These are phyloP conservation scores for Agaricus subrufescens DNA, from an alignment of 768 basidiomycete species.

Conservation along the genomic window DNA sequence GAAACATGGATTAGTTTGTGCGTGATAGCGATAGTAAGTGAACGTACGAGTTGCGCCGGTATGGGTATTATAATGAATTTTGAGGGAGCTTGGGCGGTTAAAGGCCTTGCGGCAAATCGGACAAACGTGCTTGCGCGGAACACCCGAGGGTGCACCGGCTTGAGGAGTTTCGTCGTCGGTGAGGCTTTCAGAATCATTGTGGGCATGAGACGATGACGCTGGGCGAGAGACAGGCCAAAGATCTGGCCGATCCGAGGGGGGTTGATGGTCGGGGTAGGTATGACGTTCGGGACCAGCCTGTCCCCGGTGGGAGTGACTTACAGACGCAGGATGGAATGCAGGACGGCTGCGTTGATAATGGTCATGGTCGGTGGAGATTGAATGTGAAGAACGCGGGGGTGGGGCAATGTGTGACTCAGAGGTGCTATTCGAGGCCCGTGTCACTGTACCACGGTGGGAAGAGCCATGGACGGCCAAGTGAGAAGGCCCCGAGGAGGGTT, in stretches of 20 bases:
- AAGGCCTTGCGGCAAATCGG: constrained; percentile 58
- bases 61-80: constrained; percentile 65
- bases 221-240: constrained; percentile 17
- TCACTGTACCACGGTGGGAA: not conserved
- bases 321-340: not conserved
- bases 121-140: constrained; percentile 39
- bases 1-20: constrained; percentile 6
- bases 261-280: constrained; percentile 1
- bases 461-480: not conserved
- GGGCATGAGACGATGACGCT: not conserved
- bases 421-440: not conserved
- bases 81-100: constrained; percentile 63
- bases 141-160: constrained; percentile 19
- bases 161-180: constrained; percentile 10
- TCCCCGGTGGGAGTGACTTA: not conserved
- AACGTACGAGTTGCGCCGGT: constrained; percentile 66
- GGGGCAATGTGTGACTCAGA: not conserved
- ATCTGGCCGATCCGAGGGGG: constrained; percentile 3
- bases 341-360: not conserved
- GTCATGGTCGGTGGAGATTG: not conserved
- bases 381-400: not conserved
- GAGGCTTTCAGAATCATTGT: constrained; percentile 13
- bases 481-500: not conserved
- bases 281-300: not conserved
- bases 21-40: not conserved